Percentiles rank a stretch among this genome's conserved stretches.
phyloP scores from a whole-genome alignment of 2,329 filamentous ascomycete species.

The Phialophora expanda region DNA sequence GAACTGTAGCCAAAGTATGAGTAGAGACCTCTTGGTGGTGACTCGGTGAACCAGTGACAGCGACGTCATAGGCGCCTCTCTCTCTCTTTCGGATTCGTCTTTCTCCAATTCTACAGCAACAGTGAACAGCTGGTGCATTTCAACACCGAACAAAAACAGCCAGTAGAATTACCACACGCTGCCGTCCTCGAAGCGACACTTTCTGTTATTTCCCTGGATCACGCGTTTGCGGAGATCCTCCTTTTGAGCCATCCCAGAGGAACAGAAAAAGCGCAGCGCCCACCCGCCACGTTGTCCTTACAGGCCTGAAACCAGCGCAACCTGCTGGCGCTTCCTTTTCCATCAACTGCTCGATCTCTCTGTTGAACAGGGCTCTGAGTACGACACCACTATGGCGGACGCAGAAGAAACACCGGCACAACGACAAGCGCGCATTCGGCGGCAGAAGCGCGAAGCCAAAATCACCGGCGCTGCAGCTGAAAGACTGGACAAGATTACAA shows the following conservation, averaged over 20 bases:
- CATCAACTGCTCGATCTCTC: neutral
- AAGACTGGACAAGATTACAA: slow-evolving; percentile 66
- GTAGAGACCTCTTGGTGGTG: neutral
- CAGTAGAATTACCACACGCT: neutral
- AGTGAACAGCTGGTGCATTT: neutral
- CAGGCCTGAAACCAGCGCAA: neutral
- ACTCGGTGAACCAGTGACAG: neutral
- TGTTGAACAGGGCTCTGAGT: neutral
- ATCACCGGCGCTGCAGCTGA: slow-evolving; percentile 63
- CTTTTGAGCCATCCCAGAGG: neutral
- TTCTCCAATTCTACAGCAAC: neutral
- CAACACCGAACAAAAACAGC: neutral
- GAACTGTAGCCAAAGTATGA: too few relatives aligned
- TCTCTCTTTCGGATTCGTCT: neutral
- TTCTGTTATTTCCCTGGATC: too few relatives aligned
- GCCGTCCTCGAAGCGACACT: too few relatives aligned
- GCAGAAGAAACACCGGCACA: slow-evolving; percentile 54
- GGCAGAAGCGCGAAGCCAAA: slow-evolving; percentile 68
- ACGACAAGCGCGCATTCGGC: slow-evolving; percentile 62
- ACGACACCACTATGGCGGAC: slow-evolving; percentile 21
- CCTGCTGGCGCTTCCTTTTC: neutral
- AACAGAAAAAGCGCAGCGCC: neutral
- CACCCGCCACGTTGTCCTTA: neutral
- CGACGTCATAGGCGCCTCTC: neutral
- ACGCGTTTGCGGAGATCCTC: neutral